Conservation (phyloP, 1,284 basidiomycete genomes). For the Stygiomarasmius scandens region DNA sequence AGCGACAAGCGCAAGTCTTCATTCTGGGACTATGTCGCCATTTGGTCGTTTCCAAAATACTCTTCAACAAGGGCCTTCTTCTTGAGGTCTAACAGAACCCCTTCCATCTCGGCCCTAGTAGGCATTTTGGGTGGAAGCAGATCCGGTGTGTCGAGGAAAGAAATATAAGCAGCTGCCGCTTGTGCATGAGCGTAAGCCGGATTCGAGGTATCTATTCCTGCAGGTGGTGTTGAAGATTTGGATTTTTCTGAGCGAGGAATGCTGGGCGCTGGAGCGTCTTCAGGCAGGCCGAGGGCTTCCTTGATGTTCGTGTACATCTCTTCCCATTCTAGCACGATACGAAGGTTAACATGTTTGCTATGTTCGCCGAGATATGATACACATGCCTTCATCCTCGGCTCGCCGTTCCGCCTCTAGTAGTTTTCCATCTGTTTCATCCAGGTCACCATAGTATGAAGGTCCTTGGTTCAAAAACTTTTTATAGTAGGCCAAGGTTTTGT, state of each 20-base stretch:
- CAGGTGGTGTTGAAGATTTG: slow-evolving; percentile 20
- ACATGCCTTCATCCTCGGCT: slow-evolving; percentile 75
- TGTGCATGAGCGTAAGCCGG: slow-evolving; percentile 50
- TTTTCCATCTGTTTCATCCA: slow-evolving; percentile 79
- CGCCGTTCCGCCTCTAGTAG: slow-evolving; percentile 74
- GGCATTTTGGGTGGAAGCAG: slow-evolving; percentile 79
- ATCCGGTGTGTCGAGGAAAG: slow-evolving; percentile 74
- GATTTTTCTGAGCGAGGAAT: slow-evolving; percentile 47
- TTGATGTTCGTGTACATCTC: slow-evolving; percentile 62
- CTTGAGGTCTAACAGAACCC: slow-evolving; percentile 72
- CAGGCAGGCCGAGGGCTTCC: slow-evolving; percentile 56
- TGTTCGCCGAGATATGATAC: background rate
- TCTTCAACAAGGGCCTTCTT: slow-evolving; percentile 87
- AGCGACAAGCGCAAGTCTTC: background rate
- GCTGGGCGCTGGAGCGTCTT: slow-evolving; percentile 52
- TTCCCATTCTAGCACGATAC: slow-evolving; percentile 63
- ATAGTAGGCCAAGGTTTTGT: slow-evolving; percentile 75
- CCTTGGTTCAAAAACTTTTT: slow-evolving; percentile 90
- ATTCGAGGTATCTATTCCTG: slow-evolving; percentile 30
- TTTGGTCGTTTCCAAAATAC: slow-evolving; percentile 47
- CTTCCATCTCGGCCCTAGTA: slow-evolving; percentile 78
- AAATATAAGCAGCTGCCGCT: slow-evolving; percentile 70
- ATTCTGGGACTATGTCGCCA: background rate
- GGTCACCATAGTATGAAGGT: slow-evolving; percentile 89
- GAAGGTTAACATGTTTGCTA: background rate